Conservation (phyloP, 352 stramenopile species). For the Phytopythium oedochilum region DNA sequence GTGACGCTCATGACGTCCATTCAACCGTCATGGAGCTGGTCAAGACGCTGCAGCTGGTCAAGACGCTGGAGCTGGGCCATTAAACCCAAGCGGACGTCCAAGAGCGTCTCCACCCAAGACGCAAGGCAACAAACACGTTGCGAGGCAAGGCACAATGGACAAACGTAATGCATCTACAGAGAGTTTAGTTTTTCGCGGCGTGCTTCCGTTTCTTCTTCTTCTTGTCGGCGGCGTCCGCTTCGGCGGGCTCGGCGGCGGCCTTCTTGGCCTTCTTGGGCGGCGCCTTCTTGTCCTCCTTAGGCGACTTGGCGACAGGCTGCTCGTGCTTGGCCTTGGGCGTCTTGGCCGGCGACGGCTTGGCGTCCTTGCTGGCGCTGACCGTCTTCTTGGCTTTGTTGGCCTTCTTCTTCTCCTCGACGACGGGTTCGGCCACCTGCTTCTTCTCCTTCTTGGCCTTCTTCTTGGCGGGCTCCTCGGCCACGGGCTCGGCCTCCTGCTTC, state of each 20-base stretch:
- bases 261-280: constrained; percentile 16
- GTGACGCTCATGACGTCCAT: too few relatives aligned
- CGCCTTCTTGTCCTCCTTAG: constrained; percentile 15
- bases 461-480: constrained; percentile 3
- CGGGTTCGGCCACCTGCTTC: constrained; percentile 14
- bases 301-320: constrained; percentile 2
- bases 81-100: background rate
- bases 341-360: constrained; percentile 7
- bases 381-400: constrained; percentile 14
- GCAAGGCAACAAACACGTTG: background rate
- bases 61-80: too few relatives aligned
- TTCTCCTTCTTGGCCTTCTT: constrained; percentile 23
- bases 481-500: constrained; percentile 8
- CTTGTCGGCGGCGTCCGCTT: constrained; percentile 4
- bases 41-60: too few relatives aligned
- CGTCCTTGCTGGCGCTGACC: constrained; percentile 2
- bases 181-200: constrained; percentile 1
- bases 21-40: too few relatives aligned
- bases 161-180: constrained; percentile 1
- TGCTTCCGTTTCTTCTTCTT: constrained; percentile 7
- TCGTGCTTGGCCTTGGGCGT: constrained; percentile 2
- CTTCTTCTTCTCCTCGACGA: constrained; percentile 6
- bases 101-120: too few relatives aligned
- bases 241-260: background rate
- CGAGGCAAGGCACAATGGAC: background rate